Evolutionary conservation across 1,284 basidiomycete species (phyloP).

Genomic region (Phylloboletellus chloephorus): DNA sequence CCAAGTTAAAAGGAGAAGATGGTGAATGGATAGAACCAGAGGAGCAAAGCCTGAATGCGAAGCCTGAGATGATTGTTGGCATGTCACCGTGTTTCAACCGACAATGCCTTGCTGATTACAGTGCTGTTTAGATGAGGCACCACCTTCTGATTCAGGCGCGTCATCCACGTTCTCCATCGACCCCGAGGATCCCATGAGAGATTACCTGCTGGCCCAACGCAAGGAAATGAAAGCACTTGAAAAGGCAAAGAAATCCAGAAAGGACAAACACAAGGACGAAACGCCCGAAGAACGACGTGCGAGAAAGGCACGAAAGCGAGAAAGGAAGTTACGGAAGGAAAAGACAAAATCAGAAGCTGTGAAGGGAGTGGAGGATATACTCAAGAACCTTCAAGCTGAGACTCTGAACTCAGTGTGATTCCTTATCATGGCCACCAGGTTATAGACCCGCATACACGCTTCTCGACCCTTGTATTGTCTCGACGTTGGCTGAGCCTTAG

Average conservation of each 20-base stretch:
- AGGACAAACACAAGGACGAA: slow-evolving; percentile 62
- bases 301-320: slow-evolving; percentile 62
- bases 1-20: slow-evolving; percentile 73
- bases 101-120: slow-evolving; percentile 5
- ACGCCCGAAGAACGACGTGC: slow-evolving; percentile 71
- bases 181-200: slow-evolving; percentile 96
- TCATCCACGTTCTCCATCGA: slow-evolving; percentile 73
- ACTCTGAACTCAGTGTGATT: no score
- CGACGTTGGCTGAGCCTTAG: no score
- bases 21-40: slow-evolving; percentile 88
- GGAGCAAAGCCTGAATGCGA: slow-evolving; percentile 80
- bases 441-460: no score
- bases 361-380: slow-evolving; percentile 41
- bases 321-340: slow-evolving; percentile 49
- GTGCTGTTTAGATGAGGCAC: slow-evolving; percentile 42
- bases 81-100: slow-evolving; percentile 17
- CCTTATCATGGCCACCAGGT: no score
- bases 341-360: slow-evolving; percentile 39
- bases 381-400: slow-evolving; percentile 38
- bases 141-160: slow-evolving; percentile 57
- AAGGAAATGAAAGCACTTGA: slow-evolving; percentile 61
- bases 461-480: no score
- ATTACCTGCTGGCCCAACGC: slow-evolving; percentile 72
- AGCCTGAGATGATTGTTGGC: slow-evolving; percentile 68
- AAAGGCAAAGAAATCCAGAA: slow-evolving; percentile 53